phyloP scores from a whole-genome alignment of 139 green algal species.

The Mesotaenium endlicherianum region DNA sequence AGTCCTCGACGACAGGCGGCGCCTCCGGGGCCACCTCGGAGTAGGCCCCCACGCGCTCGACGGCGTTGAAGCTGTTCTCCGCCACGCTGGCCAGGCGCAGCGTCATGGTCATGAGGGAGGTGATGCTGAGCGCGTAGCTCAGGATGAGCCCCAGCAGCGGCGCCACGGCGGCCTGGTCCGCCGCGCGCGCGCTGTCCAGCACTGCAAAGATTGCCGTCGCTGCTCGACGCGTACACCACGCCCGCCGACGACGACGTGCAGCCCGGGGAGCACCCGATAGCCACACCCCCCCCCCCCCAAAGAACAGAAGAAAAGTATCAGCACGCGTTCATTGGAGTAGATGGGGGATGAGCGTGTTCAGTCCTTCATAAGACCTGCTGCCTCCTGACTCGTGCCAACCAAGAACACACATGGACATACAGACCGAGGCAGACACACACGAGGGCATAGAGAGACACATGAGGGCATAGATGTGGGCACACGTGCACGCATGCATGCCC shows the following conservation, averaged over 20 bases:
- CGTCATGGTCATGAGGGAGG: conserved; percentile 86
- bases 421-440: not conserved
- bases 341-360: too few species aligned
- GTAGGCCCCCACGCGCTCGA: conserved; percentile 88
- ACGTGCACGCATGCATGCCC: not conserved
- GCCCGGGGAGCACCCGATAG: too few species aligned
- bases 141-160: conserved; percentile 85
- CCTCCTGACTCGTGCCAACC: too few species aligned
- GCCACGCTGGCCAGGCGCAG: conserved; percentile 82
- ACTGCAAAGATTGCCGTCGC: conserved; percentile 46
- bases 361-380: too few species aligned
- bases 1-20: conserved; percentile 15
- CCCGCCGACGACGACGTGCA: too few species aligned
- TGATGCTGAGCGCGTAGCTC: conserved; percentile 82
- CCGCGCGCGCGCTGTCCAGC: conserved; percentile 23
- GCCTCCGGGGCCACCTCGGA: conserved; percentile 42
- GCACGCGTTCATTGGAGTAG: too few species aligned
- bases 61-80: conserved; percentile 86
- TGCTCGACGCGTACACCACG: too few species aligned
- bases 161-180: conserved; percentile 38
- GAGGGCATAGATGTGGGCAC: not conserved
- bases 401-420: too few species aligned
- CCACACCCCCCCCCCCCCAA: too few species aligned
- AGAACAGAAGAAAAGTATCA: too few species aligned
- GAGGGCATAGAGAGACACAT: not conserved